A percentile compares a stretch with the other conserved stretches of the same genome.
Evolutionary conservation across 768 basidiomycete species (phyloP).

Genomic region (Amanita phalloides): DNA sequence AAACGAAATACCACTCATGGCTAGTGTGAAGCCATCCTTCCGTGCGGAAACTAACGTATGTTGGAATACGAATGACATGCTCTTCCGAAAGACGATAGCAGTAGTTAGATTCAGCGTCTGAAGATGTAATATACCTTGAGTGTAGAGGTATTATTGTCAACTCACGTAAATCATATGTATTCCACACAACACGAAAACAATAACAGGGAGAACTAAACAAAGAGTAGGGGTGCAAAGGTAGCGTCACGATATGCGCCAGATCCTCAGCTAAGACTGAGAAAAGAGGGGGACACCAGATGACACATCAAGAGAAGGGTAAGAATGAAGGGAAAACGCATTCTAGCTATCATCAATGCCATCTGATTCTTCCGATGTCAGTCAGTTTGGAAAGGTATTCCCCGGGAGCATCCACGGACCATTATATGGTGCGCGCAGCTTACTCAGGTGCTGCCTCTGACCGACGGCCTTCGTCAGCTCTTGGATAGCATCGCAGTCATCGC

Average conservation of each 20-base stretch:
- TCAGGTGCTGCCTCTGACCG: background rate
- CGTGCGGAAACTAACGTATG: no score
- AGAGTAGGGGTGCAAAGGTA: background rate
- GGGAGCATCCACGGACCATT: background rate
- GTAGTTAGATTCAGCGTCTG: no score
- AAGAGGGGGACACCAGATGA: background rate
- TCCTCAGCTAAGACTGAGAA: background rate
- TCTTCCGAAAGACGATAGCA: no score
- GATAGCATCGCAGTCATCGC: conserved; percentile 2
- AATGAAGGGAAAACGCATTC: background rate
- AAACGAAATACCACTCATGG: no score
- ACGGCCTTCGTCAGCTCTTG: conserved; percentile 1
- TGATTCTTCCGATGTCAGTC: background rate
- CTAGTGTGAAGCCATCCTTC: no score
- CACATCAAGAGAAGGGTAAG: background rate
- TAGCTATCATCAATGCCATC: background rate
- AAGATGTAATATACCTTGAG: no score
- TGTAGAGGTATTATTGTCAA: background rate
- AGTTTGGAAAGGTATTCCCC: background rate
- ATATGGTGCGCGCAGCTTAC: background rate
- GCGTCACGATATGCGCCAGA: background rate
- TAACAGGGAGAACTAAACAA: background rate
- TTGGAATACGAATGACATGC: no score
- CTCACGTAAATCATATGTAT: background rate
- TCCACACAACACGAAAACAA: background rate